Conservation (phyloP, 768 basidiomycete species). For the Rubroboletus pulcherrimus region DNA sequence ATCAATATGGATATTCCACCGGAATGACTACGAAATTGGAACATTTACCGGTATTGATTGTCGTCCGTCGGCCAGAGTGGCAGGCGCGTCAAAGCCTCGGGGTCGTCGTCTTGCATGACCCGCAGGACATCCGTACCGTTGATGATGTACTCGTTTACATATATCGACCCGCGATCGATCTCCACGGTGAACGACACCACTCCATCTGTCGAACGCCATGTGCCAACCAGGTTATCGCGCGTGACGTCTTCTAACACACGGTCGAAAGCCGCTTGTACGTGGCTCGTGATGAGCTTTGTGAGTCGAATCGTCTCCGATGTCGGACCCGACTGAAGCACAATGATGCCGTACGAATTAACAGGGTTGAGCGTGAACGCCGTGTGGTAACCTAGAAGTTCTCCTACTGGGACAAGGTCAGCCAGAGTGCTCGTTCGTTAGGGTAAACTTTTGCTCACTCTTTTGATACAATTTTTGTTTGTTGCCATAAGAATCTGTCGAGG, state of each 20-base stretch:
- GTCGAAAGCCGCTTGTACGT: constrained; percentile 36
- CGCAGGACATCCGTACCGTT: constrained; percentile 34
- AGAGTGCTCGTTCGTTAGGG: background rate
- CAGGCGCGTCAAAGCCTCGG: constrained; percentile 4
- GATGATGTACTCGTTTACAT: constrained; percentile 33
- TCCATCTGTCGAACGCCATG: constrained; percentile 31
- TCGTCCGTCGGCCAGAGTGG: constrained; percentile 37
- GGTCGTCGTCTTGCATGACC: constrained; percentile 24
- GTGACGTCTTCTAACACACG: constrained; percentile 28
- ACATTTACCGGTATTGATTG: constrained; percentile 36
- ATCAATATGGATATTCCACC: background rate
- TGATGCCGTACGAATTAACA: constrained; percentile 39
- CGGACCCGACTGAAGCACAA: constrained; percentile 39
- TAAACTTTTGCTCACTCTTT: background rate
- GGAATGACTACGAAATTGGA: background rate
- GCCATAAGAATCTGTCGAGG: constrained; percentile 28
- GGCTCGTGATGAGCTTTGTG: constrained; percentile 31
- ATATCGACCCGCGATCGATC: constrained; percentile 27
- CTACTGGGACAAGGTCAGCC: constrained; percentile 27
- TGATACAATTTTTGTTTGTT: constrained; percentile 34
- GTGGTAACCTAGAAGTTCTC: constrained; percentile 39
- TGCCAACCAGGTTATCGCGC: constrained; percentile 29
- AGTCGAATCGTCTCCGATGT: constrained; percentile 31
- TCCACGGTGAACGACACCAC: constrained; percentile 28
- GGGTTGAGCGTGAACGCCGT: constrained; percentile 39